Base-by-base conservation (phyloP, 805 yeast genomes). In the Metschnikowia cerradonensis region DNA sequence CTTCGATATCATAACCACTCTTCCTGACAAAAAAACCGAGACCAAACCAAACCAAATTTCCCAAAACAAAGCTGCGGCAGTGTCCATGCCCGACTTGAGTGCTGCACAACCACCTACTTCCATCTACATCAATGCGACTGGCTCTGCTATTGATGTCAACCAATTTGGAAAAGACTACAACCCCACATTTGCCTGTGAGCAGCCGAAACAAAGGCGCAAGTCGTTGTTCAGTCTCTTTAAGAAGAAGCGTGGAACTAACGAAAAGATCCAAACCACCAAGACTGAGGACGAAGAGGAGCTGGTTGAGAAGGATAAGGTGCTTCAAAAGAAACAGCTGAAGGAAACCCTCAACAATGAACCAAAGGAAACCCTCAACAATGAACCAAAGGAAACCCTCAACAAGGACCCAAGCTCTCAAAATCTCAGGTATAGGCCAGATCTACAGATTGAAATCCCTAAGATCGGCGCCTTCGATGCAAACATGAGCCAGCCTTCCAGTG, bases 151-250 rank as follows among this genome's bases (percentile, higher is more conserved):
- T 41, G 75, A 73, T 59, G 62, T 73, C 23, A 51, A 63, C 31
- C 70, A 72, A 51, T 73, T 73, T 57, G 78, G 78, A 19, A 67
- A 66, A 48, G 60, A 53, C 47, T 60, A 72, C 58, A 64, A 65
- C 50, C 78, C 78, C 4, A 62, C 73, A 1, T 73, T 73, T 50
- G 17, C 43, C 2, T 36, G 35, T 6, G 45, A 13, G 36, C 42
- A 13, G 41, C 42, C 42, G n/a, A 33, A 14, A 17, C 19, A 38
- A 19, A 44, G 36, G 33, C 65, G 63, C 47, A 71, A 67, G 50
- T 66, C 74, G 3, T 56, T 72, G n/a, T 70, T 72, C 39, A 60
- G 64, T 32, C 41, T 72, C 5, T 71, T 72, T 61, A 69, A 65
- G 51, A 72, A 66, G 46, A 53, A 60, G 23, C 42, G 38, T n/a